Conservation (phyloP, 192 early-diverging fungal genomes). For the Mycoemilia scoparia region DNA sequence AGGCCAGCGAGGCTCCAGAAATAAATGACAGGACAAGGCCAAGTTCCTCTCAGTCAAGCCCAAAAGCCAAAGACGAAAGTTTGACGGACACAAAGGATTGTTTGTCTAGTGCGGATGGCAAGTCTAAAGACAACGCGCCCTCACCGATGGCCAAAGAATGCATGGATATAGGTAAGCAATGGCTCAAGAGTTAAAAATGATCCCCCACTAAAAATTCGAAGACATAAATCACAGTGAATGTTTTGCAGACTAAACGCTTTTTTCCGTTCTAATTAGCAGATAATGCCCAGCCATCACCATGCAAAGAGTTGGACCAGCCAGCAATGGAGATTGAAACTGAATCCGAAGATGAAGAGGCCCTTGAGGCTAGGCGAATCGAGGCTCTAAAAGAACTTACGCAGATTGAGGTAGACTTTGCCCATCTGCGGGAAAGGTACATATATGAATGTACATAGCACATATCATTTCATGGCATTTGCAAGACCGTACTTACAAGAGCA, state of each 20-base stretch:
- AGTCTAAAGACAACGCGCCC: no score
- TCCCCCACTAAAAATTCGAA: neutral
- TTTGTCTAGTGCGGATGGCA: no score
- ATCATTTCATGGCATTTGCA: no score
- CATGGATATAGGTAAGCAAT: neutral
- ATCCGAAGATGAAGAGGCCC: conserved; percentile 3
- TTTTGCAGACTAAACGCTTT: no score
- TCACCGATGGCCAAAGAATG: neutral
- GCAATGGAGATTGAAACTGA: neutral
- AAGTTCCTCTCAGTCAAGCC: neutral
- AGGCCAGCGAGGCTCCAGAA: neutral
- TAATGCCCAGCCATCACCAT: neutral
- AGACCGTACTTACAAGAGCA: no score
- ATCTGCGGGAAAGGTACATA: conserved; percentile 26
- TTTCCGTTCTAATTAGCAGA: no score
- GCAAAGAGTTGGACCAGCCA: conserved; percentile 2
- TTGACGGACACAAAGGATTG: conserved; percentile 3
- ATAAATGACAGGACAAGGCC: conserved; percentile 1
- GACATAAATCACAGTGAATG: neutral
- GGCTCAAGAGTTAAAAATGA: neutral
- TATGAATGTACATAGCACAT: no score
- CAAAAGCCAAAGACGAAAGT: conserved; percentile 1
- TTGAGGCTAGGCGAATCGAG: conserved; percentile 18
- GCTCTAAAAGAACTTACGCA: conserved; percentile 19
- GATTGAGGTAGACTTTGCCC: conserved; percentile 30